These are phyloP conservation scores for Vanderwaltozyma polyspora DNA, from an alignment of 805 yeast genomes.

Conservation along the genomic window DNA sequence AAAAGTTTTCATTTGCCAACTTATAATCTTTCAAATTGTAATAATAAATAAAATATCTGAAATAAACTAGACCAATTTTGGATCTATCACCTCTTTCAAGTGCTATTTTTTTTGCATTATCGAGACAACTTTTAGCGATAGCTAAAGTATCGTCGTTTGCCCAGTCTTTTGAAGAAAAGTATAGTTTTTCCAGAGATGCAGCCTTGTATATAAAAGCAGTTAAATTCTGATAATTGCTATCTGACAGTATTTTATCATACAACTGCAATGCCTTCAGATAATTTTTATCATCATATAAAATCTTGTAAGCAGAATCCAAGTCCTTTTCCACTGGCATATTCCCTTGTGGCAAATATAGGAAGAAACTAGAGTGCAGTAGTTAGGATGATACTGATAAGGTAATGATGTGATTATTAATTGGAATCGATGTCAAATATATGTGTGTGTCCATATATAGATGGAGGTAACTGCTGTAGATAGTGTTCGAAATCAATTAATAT, in stretches of 20 bases:
- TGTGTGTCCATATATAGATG: no score
- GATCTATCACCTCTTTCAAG: conserved; percentile 34
- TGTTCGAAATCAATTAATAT: no score
- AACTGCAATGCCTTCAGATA: conserved; percentile 34
- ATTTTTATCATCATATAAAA: conserved; percentile 36
- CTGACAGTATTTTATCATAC: conserved; percentile 30
- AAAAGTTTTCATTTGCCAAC: conserved; percentile 33
- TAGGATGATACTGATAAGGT: no score
- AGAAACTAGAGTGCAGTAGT: no score
- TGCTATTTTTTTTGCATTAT: conserved; percentile 37
- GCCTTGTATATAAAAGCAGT: conserved; percentile 40
- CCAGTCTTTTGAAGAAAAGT: conserved; percentile 29
- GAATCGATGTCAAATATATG: no score
- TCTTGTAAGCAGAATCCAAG: conserved; percentile 35
- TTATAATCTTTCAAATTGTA: conserved; percentile 34
- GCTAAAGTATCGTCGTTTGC: conserved; percentile 34
- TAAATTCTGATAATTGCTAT: conserved; percentile 35
- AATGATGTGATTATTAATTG: no score
- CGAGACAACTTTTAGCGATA: conserved; percentile 26
- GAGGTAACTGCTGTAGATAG: no score
- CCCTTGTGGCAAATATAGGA: no score
- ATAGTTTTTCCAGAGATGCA: conserved; percentile 36
- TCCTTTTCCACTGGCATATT: conserved; percentile 22
- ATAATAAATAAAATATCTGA: conserved; percentile 37
- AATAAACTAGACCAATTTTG: conserved; percentile 38